These are phyloP conservation scores for Suhomyces choctaworum DNA, from an alignment of 1,139 yeast genomes.

Conservation along the genomic window DNA sequence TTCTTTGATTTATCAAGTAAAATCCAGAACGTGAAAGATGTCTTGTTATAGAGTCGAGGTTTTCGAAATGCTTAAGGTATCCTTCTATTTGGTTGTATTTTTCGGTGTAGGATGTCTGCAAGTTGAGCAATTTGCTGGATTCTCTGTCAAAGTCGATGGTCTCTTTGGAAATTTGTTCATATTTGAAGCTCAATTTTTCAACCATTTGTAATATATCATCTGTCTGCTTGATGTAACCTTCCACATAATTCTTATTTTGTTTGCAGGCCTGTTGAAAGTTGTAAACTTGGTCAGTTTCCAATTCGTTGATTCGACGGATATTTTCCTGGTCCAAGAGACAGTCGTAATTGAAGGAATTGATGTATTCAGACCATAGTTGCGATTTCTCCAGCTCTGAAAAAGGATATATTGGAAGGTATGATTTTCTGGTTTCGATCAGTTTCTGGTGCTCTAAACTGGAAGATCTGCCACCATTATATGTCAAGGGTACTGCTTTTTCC, in stretches of 20 bases:
- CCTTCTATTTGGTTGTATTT: conserved; percentile 51
- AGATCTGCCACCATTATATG: conserved; percentile 24
- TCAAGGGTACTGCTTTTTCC: conserved; percentile 11
- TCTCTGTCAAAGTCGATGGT: conserved; percentile 64
- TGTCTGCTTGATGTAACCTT: conserved; percentile 42
- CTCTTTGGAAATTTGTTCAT: conserved; percentile 57
- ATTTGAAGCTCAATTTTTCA: conserved; percentile 46
- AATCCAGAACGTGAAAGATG: conserved; percentile 65
- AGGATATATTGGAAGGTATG: conserved; percentile 31
- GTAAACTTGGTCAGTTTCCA: conserved; percentile 31
- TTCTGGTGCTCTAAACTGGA: conserved; percentile 3
- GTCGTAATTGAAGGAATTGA: conserved; percentile 40
- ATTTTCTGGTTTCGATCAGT: not conserved
- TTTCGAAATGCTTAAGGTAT: conserved; percentile 63
- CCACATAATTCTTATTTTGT: conserved; percentile 33
- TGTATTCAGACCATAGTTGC: conserved; percentile 30
- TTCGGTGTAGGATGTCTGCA: conserved; percentile 46
- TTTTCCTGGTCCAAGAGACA: conserved; percentile 35
- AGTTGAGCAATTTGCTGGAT: conserved; percentile 53
- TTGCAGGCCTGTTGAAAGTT: conserved; percentile 46
- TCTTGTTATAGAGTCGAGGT: conserved; percentile 68
- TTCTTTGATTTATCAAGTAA: conserved; percentile 56
- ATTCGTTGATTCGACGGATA: conserved; percentile 33
- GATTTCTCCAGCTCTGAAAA: conserved; percentile 37
- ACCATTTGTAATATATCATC: conserved; percentile 42